phyloP scores from a whole-genome alignment of 2,329 filamentous ascomycete species.

The Sporothrix mexicana region DNA sequence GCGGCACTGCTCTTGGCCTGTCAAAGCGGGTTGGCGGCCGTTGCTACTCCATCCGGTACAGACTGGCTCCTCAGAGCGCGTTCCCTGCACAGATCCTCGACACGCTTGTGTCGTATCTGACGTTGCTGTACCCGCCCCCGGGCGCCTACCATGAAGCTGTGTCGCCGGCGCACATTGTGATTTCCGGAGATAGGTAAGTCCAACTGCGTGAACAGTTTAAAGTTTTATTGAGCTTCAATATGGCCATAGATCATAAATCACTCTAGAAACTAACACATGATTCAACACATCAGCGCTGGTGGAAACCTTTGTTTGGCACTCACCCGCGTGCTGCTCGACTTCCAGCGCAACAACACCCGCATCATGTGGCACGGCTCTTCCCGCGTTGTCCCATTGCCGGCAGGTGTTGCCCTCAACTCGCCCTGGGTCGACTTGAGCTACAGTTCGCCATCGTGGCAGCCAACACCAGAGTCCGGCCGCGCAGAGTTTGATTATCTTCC shows the following conservation, averaged over 20 bases:
- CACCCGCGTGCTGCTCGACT: slow-evolving; percentile 70
- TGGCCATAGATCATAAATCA: too few species aligned
- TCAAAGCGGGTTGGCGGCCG: slow-evolving; percentile 71
- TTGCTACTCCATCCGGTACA: slow-evolving; percentile 74
- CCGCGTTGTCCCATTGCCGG: slow-evolving; percentile 68
- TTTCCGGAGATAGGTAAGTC: slow-evolving; percentile 70
- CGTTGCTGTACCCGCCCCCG: slow-evolving; percentile 72
- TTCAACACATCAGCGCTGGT: slow-evolving; percentile 75
- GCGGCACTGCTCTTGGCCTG: slow-evolving; percentile 62
- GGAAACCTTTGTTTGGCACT: slow-evolving; percentile 72
- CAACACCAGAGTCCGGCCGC: slow-evolving; percentile 45
- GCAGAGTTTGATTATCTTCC: slow-evolving; percentile 68
- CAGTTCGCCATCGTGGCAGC: slow-evolving; percentile 61
- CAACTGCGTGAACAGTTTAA: not conserved
- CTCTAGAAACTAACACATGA: not conserved
- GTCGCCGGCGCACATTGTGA: slow-evolving; percentile 67
- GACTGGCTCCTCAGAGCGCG: slow-evolving; percentile 74
- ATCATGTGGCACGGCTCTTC: slow-evolving; percentile 66
- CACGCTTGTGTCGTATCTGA: slow-evolving; percentile 73
- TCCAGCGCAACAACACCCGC: slow-evolving; percentile 54
- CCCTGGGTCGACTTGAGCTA: slow-evolving; percentile 76
- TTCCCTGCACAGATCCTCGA: slow-evolving; percentile 79
- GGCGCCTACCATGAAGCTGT: slow-evolving; percentile 71
- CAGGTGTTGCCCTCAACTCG: slow-evolving; percentile 65
- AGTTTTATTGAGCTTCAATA: too few species aligned